Percentiles rank a stretch among this genome's conserved stretches.
phyloP scores from a whole-genome alignment of 805 yeast genomes.

The Candida michaelii region DNA sequence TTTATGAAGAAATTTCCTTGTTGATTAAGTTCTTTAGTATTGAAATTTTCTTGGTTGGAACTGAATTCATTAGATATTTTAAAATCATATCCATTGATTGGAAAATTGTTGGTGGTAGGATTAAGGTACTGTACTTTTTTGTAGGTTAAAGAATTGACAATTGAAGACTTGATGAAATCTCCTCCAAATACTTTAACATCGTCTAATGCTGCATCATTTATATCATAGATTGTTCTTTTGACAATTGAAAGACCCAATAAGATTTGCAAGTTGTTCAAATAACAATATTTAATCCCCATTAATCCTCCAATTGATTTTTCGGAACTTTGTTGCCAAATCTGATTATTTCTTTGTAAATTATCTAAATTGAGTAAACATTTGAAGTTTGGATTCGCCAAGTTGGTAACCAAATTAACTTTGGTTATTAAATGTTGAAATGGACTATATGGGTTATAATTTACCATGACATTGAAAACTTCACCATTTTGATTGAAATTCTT shows the following conservation, averaged over 20 bases:
- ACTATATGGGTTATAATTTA: constrained; percentile 54
- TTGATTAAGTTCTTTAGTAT: constrained; percentile 15
- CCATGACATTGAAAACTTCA: constrained; percentile 49
- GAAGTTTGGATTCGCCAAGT: constrained; percentile 45
- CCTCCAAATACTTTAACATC: constrained; percentile 30
- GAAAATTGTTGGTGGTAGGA: constrained; percentile 28
- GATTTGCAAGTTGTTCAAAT: constrained; percentile 20
- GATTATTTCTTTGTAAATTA: constrained; percentile 21
- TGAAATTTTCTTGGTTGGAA: constrained; percentile 30
- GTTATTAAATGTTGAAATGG: constrained; percentile 46
- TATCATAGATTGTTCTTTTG: constrained; percentile 55
- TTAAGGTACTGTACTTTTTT: constrained; percentile 22
- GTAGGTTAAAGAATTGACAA: constrained; percentile 27
- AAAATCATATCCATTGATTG: constrained; percentile 54
- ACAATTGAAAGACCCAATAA: constrained; percentile 59
- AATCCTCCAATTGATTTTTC: constrained; percentile 53
- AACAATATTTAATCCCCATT: constrained; percentile 47
- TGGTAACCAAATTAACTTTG: constrained; percentile 44
- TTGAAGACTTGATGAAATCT: constrained; percentile 36
- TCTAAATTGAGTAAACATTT: constrained; percentile 36
- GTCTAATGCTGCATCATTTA: constrained; percentile 53
- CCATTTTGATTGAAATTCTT: constrained; percentile 50
- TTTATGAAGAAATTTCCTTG: constrained; percentile 30
- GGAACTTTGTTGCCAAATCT: constrained; percentile 53
- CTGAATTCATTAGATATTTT: constrained; percentile 59